phyloP scores from a whole-genome alignment of 1,139 yeast genomes.

The Pichia cactophila region DNA sequence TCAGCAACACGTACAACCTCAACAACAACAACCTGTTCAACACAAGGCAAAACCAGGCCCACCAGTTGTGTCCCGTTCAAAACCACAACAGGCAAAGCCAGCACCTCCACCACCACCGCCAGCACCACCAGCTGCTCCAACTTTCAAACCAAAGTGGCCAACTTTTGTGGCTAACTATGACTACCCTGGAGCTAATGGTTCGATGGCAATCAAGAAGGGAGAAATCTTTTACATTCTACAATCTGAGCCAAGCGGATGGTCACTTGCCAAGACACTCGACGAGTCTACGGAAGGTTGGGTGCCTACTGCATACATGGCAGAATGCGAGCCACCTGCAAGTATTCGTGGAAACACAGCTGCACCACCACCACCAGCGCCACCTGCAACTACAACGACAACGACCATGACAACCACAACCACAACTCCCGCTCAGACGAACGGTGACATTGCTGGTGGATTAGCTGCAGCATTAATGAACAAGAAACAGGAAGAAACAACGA shows the following conservation, averaged over 20 bases:
- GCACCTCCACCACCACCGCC: constrained; percentile 13
- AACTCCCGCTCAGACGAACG: constrained; percentile 8
- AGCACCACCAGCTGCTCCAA: constrained; percentile 62
- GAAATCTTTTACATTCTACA: constrained; percentile 64
- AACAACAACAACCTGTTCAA: constrained; percentile 8
- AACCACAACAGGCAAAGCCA: constrained; percentile 11
- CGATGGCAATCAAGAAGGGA: constrained; percentile 70
- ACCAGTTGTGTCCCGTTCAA: constrained; percentile 20
- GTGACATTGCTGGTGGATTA: constrained; percentile 51
- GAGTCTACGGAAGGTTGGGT: constrained; percentile 92
- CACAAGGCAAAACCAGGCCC: constrained; percentile 17
- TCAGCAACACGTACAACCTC: constrained; percentile 3
- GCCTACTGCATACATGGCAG: constrained; percentile 82
- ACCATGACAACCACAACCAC: constrained; percentile 14
- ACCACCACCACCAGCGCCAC: constrained; percentile 15
- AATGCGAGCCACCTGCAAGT: constrained; percentile 42
- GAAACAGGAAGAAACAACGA: constrained; percentile 52
- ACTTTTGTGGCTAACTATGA: constrained; percentile 83
- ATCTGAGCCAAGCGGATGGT: constrained; percentile 84
- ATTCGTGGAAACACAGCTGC: constrained; percentile 5
- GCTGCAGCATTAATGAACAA: constrained; percentile 71
- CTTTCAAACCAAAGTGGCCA: constrained; percentile 60
- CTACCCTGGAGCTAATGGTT: constrained; percentile 79
- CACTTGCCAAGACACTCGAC: constrained; percentile 71
- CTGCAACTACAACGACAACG: constrained; percentile 13